Conservation (phyloP, 2,329 filamentous ascomycete species). For the Zarea fungicola region DNA sequence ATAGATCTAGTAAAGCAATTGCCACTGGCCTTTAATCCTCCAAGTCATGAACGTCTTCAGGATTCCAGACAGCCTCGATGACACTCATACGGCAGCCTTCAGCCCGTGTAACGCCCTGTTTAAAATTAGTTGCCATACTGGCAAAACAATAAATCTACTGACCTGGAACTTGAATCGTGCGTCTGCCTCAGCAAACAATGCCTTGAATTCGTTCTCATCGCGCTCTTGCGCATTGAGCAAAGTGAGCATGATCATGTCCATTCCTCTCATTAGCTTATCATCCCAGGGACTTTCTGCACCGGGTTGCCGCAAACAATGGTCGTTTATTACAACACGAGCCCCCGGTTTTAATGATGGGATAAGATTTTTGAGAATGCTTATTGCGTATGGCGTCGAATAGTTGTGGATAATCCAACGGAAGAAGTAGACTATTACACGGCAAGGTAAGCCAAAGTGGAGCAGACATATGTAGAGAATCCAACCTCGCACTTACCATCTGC, state of each 20-base stretch:
- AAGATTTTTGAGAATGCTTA: slow-evolving; percentile 44
- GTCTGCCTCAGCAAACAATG: slow-evolving; percentile 39
- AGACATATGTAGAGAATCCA: neutral
- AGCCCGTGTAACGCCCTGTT: slow-evolving; percentile 35
- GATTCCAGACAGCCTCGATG: slow-evolving; percentile 44
- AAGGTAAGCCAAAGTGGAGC: neutral
- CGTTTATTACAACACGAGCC: slow-evolving; percentile 42
- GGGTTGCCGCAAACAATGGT: slow-evolving; percentile 38
- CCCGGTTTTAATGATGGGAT: slow-evolving; percentile 52
- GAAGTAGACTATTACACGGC: slow-evolving; percentile 42
- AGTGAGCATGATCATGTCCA: slow-evolving; percentile 49
- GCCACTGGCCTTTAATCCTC: neutral
- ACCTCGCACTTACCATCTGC: slow-evolving; percentile 41
- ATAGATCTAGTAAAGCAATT: too few species aligned
- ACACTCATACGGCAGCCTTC: slow-evolving; percentile 43
- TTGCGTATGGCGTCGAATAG: slow-evolving; percentile 49
- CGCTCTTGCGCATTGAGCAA: slow-evolving; percentile 49
- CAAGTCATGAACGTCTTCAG: slow-evolving; percentile 8
- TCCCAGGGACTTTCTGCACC: slow-evolving; percentile 38
- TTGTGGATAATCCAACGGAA: slow-evolving; percentile 59
- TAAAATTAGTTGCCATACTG: slow-evolving; percentile 12
- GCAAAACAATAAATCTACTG: slow-evolving; percentile 14
- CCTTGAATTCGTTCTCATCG: slow-evolving; percentile 39
- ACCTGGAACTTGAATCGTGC: slow-evolving; percentile 39
- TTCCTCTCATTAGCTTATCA: slow-evolving; percentile 41